phyloP scores from a whole-genome alignment of 2,329 filamentous ascomycete genomes.

The Colletotrichum theobromicola region DNA sequence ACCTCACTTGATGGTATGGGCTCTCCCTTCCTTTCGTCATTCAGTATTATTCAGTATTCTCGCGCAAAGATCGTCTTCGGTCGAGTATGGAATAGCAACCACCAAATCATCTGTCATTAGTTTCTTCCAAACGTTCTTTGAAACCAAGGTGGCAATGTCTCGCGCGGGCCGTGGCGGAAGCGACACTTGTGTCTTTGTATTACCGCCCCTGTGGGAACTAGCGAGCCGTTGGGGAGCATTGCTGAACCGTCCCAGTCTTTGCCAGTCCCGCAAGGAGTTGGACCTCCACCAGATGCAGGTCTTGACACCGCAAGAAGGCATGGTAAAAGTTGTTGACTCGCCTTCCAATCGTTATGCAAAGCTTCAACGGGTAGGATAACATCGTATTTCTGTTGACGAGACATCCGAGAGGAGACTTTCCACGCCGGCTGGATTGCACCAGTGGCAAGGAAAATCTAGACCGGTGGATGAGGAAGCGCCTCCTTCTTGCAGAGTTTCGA shows the following conservation, averaged over 20 bases:
- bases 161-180: background rate
- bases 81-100: background rate
- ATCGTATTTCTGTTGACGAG: background rate
- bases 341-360: background rate
- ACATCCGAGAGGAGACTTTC: background rate
- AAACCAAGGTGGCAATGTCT: background rate
- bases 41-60: background rate
- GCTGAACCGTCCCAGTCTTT: background rate
- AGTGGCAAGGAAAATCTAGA: background rate
- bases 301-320: background rate
- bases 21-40: background rate
- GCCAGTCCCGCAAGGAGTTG: background rate
- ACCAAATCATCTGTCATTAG: background rate
- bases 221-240: background rate
- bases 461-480: background rate
- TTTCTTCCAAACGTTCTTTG: background rate
- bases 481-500: background rate
- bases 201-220: background rate
- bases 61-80: background rate
- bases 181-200: background rate
- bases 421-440: background rate
- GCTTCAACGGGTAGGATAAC: background rate
- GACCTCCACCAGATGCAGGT: background rate
- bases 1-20: background rate
- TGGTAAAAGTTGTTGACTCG: background rate